phyloP scores from a whole-genome alignment of 1,139 yeast genomes.

The Saccharomyces hybrid region DNA sequence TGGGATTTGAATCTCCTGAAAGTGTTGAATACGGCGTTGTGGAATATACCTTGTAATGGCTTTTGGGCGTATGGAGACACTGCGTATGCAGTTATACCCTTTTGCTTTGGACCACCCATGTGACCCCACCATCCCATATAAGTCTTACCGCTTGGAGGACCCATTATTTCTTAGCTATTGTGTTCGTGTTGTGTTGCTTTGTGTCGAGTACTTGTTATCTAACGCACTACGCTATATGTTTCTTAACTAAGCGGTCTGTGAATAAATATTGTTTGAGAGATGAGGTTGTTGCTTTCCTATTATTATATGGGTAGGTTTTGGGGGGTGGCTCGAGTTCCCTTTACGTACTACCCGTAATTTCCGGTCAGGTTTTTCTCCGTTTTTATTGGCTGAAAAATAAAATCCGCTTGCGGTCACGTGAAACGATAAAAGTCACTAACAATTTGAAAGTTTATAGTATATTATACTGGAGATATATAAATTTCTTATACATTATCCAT shows the following conservation, averaged over 20 bases:
- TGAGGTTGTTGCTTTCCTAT: neutral
- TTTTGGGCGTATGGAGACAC: slow-evolving; percentile 91
- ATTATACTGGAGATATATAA: neutral
- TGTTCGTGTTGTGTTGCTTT: neutral
- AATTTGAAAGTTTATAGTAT: neutral
- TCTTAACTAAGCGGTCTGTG: neutral
- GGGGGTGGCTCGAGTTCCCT: neutral
- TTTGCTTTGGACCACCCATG: slow-evolving; percentile 78
- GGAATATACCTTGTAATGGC: slow-evolving; percentile 80
- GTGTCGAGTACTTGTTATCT: neutral
- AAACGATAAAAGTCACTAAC: neutral
- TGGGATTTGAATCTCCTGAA: slow-evolving; percentile 92
- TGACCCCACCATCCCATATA: slow-evolving; percentile 98
- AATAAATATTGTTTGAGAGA: neutral
- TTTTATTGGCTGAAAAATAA: neutral
- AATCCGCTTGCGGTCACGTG: neutral
- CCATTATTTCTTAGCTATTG: slow-evolving; percentile 27
- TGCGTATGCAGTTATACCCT: slow-evolving; percentile 75
- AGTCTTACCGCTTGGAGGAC: slow-evolving; percentile 66
- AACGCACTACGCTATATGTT: neutral
- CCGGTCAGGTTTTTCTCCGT: neutral
- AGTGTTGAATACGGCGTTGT: slow-evolving; percentile 84
- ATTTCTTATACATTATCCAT: neutral
- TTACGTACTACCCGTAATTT: neutral
- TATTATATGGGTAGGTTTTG: neutral